Evolutionary conservation across 495 filamentous ascomycete species (phyloP).

Genomic region (Xanthoparmelia taractica): DNA sequence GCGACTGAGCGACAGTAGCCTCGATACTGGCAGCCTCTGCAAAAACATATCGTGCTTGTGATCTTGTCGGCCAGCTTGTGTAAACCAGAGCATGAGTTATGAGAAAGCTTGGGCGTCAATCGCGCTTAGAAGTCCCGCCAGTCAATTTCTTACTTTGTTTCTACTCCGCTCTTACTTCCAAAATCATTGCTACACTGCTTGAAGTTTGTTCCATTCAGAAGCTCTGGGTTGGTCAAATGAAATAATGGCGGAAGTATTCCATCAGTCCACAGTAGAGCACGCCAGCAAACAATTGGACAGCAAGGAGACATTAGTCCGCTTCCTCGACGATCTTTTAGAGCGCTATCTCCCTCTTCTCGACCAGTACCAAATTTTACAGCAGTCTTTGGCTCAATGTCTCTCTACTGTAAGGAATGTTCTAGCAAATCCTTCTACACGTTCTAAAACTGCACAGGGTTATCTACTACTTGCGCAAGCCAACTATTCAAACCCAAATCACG

Average conservation of each 20-base stretch:
- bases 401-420: slow-evolving; percentile 39
- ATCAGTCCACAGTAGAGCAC: neutral
- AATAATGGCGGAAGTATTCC: slow-evolving; percentile 12
- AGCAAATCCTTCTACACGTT: neutral
- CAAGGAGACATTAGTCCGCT: slow-evolving; percentile 25
- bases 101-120: neutral
- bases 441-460: slow-evolving; percentile 35
- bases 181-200: too few relatives aligned
- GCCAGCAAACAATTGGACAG: neutral
- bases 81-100: neutral
- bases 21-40: slow-evolving; percentile 4
- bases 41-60: slow-evolving; percentile 7
- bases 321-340: slow-evolving; percentile 58
- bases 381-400: slow-evolving; percentile 46
- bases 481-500: slow-evolving; percentile 55
- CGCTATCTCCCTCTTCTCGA: slow-evolving; percentile 64
- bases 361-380: slow-evolving; percentile 56
- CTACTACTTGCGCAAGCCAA: slow-evolving; percentile 61
- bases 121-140: neutral
- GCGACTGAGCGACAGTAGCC: slow-evolving; percentile 6
- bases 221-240: neutral
- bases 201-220: too few relatives aligned
- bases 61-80: neutral
- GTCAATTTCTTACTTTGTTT: too few relatives aligned
- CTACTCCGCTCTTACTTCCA: too few relatives aligned